Conservation (phyloP, 177 flowering plant genomes). For the Vitis hybrid region DNA sequence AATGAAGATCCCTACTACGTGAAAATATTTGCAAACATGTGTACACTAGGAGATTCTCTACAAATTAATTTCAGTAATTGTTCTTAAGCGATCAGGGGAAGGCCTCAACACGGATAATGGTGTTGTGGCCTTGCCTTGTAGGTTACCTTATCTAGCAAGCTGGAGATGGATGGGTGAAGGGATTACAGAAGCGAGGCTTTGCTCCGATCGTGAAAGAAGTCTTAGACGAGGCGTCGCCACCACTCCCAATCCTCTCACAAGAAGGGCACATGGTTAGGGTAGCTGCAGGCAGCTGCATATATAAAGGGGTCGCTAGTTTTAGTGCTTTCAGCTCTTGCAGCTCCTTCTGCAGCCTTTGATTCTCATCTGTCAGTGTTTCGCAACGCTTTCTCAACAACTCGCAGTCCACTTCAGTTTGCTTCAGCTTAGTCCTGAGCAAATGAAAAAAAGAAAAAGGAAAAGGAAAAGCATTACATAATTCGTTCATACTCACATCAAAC, state of each 20-base stretch:
- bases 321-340: constrained; percentile 35
- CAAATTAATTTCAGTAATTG: neutral
- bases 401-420: constrained; percentile 48
- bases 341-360: constrained; percentile 38
- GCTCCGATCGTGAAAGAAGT: constrained; percentile 6
- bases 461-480: neutral
- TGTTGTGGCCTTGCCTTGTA: neutral
- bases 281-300: constrained; percentile 27
- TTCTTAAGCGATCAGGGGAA: neutral
- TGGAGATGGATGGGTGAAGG: constrained; percentile 22
- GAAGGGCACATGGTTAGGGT: constrained; percentile 41
- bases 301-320: constrained; percentile 22
- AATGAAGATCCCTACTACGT: no score
- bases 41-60: neutral
- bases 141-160: constrained; percentile 16
- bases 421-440: constrained; percentile 40
- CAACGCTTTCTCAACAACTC: constrained; percentile 38
- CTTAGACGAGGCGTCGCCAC: constrained; percentile 7
- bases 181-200: constrained; percentile 9
- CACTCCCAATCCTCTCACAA: constrained; percentile 24
- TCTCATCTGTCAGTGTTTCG: constrained; percentile 37
- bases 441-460: neutral
- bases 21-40: no score
- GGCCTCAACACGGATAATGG: neutral
- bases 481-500: neutral